These are phyloP conservation scores for Rhizopogon roseolus DNA, from an alignment of 768 basidiomycete species.

Conservation along the genomic window DNA sequence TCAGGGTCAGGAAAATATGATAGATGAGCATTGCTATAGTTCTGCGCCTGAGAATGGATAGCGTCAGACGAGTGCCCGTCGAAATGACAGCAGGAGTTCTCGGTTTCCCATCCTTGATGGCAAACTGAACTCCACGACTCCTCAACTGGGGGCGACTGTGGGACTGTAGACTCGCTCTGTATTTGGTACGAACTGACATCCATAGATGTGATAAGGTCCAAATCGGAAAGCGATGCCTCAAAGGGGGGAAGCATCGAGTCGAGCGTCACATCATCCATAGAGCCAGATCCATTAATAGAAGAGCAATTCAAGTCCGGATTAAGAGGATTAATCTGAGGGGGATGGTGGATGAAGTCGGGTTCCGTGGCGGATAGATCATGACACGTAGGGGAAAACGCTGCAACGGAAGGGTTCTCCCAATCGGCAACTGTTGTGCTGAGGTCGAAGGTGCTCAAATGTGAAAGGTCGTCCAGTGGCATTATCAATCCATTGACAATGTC, in stretches of 20 bases:
- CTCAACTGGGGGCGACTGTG: neutral
- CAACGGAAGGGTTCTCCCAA: neutral
- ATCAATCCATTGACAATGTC: no score
- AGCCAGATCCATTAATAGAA: neutral
- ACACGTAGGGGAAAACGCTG: neutral
- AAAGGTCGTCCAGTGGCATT: accelerated
- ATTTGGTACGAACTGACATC: neutral
- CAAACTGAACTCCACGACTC: neutral
- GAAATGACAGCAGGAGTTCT: no score
- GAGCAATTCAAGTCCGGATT: neutral
- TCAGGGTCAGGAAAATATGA: neutral
- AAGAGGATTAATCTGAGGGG: neutral
- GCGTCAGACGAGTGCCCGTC: no score
- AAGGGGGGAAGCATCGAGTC: no score
- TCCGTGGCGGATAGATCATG: neutral
- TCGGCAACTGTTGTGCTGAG: neutral
- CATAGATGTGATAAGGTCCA: no score
- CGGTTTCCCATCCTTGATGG: neutral
- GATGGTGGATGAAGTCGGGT: neutral
- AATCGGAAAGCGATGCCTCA: no score
- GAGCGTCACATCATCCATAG: neutral
- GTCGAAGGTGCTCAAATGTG: no score
- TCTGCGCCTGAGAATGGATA: neutral
- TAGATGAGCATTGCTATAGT: neutral
- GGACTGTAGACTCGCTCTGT: no score